Evolutionary conservation across 2,329 filamentous ascomycete species (phyloP).

Genomic region (Tothia fuscella): DNA sequence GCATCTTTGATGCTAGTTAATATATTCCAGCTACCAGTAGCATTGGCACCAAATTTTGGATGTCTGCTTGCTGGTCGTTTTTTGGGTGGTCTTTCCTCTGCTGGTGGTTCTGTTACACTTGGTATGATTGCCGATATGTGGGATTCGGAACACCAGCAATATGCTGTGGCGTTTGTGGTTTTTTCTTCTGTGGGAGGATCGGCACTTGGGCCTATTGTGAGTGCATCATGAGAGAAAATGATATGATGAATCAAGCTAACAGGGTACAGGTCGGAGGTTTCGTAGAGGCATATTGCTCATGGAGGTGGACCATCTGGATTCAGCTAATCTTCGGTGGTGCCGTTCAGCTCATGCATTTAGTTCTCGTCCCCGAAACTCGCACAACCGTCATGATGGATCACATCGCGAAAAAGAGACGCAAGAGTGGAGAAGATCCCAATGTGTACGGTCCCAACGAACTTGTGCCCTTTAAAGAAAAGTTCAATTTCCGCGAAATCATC

Average conservation of each 20-base stretch:
- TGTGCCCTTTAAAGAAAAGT: conserved; percentile 18
- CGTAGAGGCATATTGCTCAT: conserved; percentile 48
- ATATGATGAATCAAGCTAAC: not conserved
- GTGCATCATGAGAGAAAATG: conserved; percentile 47
- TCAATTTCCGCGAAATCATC: conserved; percentile 29
- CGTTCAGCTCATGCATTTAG: conserved; percentile 55
- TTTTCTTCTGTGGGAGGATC: conserved; percentile 72
- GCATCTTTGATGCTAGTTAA: conserved; percentile 43
- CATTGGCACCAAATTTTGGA: conserved; percentile 51
- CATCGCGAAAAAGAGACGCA: conserved; percentile 63
- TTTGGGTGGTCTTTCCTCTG: conserved; percentile 57
- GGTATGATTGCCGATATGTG: conserved; percentile 56
- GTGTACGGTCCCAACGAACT: conserved; percentile 68
- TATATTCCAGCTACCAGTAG: conserved; percentile 54
- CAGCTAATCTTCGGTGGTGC: conserved; percentile 68
- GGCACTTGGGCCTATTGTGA: conserved; percentile 63
- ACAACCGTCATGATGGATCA: conserved; percentile 66
- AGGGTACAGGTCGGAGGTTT: conserved; percentile 40
- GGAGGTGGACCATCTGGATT: conserved; percentile 69
- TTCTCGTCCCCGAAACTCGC: conserved; percentile 67
- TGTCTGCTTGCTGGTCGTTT: conserved; percentile 57
- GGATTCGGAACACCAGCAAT: conserved; percentile 43
- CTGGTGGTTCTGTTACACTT: conserved; percentile 53
- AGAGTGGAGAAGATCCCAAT: conserved; percentile 45
- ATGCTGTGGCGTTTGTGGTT: conserved; percentile 48